phyloP scores from a whole-genome alignment of 192 early-diverging fungal species.

The Gigaspora rosea region DNA sequence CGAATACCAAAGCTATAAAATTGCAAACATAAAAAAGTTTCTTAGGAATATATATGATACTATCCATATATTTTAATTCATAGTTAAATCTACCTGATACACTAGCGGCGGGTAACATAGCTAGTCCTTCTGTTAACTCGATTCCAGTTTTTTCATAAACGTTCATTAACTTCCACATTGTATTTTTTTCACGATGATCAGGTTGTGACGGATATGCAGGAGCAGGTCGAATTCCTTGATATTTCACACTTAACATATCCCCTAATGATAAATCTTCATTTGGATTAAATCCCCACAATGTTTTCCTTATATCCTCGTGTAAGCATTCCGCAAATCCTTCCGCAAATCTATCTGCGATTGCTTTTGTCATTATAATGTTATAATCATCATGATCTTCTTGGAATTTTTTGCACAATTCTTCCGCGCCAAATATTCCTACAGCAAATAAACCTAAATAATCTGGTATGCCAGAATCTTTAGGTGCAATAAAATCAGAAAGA shows the following conservation, averaged over 20 bases:
- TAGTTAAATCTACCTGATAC: constrained; percentile 71
- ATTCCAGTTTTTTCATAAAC: constrained; percentile 82
- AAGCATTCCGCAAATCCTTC: constrained; percentile 90
- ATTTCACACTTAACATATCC: constrained; percentile 89
- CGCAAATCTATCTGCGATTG: constrained; percentile 90
- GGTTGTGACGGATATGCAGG: constrained; percentile 96
- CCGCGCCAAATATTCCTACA: constrained; percentile 88
- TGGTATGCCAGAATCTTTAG: constrained; percentile 66
- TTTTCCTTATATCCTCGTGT: constrained; percentile 86
- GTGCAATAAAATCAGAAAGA: constrained; percentile 91
- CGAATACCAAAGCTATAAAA: constrained; percentile 58
- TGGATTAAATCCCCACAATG: constrained; percentile 86
- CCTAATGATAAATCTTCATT: constrained; percentile 74
- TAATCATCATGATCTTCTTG: constrained; percentile 87
- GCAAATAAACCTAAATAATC: constrained; percentile 94
- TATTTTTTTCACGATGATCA: constrained; percentile 91
- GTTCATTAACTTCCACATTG: constrained; percentile 89
- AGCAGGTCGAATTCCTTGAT: constrained; percentile 93
- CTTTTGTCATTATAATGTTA: constrained; percentile 92
- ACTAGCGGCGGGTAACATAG: constrained; percentile 90
- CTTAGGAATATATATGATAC: background rate
- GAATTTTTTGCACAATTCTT: constrained; percentile 82
- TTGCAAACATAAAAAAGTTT: background rate
- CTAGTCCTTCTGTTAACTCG: constrained; percentile 87
- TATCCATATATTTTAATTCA: constrained; percentile 11